These are phyloP conservation scores for Physocladia obscura DNA, from an alignment of 192 early-diverging fungal species.

Conservation along the genomic window DNA sequence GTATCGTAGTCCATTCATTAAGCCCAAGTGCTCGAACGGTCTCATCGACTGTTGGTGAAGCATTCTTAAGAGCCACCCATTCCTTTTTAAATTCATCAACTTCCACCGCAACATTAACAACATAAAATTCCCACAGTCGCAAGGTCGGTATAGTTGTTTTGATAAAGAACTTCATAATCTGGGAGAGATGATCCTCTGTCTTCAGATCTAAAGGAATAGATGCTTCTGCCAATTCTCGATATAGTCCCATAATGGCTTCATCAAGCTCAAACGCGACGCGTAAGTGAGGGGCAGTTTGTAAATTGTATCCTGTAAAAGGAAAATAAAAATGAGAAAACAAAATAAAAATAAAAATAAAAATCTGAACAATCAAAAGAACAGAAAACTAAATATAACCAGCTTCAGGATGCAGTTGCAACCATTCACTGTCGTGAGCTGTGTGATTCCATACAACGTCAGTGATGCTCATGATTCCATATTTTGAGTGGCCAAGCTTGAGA, in stretches of 20 bases:
- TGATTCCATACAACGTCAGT: slow-evolving; percentile 99
- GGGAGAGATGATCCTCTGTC: slow-evolving; percentile 65
- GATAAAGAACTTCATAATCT: slow-evolving; percentile 56
- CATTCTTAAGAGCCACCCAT: slow-evolving; percentile 10
- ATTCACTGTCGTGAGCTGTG: slow-evolving; percentile 89
- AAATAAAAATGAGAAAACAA: slow-evolving; percentile 14
- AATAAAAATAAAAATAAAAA: background rate
- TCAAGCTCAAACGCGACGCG: slow-evolving; percentile 91
- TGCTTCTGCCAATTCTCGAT: slow-evolving; percentile 48
- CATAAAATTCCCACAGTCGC: slow-evolving; percentile 88
- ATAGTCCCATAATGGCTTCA: slow-evolving; percentile 75
- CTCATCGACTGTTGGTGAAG: background rate
- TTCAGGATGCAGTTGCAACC: slow-evolving; percentile 94
- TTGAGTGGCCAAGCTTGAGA: slow-evolving; percentile 58
- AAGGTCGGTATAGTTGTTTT: slow-evolving; percentile 36
- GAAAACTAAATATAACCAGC: slow-evolving; percentile 56
- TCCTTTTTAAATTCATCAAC: slow-evolving; percentile 25
- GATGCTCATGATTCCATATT: slow-evolving; percentile 72
- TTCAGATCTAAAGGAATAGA: slow-evolving; percentile 43
- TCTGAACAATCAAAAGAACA: slow-evolving; percentile 2
- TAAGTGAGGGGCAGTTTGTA: slow-evolving; percentile 91
- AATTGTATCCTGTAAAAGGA: slow-evolving; percentile 78
- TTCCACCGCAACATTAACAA: slow-evolving; percentile 47
- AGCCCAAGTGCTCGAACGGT: slow-evolving; percentile 18
- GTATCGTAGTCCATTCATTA: slow-evolving; percentile 29